Percentiles rank a stretch among this genome's conserved stretches.
phyloP scores from a whole-genome alignment of 768 basidiomycete genomes.

The Xanthoconium stramineum region DNA sequence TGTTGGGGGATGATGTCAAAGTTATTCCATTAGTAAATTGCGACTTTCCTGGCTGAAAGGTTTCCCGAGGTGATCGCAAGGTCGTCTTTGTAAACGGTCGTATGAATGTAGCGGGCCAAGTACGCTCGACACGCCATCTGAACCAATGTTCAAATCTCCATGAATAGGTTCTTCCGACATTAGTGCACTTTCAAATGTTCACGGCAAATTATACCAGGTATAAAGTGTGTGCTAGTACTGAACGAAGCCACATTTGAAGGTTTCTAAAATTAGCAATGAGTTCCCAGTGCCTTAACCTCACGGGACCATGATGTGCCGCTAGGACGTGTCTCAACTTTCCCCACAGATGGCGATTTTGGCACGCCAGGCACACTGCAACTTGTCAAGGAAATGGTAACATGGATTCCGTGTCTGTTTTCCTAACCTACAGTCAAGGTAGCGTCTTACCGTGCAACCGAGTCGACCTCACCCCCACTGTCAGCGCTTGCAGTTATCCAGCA shows the following conservation, averaged over 20 bases:
- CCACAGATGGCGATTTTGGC: background rate
- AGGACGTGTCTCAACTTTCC: background rate
- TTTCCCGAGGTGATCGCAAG: too few relatives aligned
- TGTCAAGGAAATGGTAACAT: background rate
- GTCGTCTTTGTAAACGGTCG: background rate
- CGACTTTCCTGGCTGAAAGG: background rate
- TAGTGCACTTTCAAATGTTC: too few relatives aligned
- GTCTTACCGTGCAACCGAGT: background rate
- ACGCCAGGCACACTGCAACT: background rate
- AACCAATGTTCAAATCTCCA: too few relatives aligned
- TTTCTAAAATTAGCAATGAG: background rate
- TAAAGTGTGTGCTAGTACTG: background rate
- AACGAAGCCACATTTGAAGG: background rate
- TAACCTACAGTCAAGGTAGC: background rate
- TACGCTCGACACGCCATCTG: background rate
- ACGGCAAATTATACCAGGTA: too few relatives aligned
- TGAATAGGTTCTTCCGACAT: too few relatives aligned
- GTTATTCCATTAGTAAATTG: conserved; percentile 42
- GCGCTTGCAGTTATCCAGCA: too few relatives aligned
- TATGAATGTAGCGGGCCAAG: conserved; percentile 22
- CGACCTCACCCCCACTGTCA: background rate
- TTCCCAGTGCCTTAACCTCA: background rate
- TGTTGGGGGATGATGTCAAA: conserved; percentile 56
- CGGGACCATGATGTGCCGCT: background rate
- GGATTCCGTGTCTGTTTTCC: background rate